Evolutionary conservation across 495 filamentous ascomycete species (phyloP).

Genomic region (Aspergillus indologenus): DNA sequence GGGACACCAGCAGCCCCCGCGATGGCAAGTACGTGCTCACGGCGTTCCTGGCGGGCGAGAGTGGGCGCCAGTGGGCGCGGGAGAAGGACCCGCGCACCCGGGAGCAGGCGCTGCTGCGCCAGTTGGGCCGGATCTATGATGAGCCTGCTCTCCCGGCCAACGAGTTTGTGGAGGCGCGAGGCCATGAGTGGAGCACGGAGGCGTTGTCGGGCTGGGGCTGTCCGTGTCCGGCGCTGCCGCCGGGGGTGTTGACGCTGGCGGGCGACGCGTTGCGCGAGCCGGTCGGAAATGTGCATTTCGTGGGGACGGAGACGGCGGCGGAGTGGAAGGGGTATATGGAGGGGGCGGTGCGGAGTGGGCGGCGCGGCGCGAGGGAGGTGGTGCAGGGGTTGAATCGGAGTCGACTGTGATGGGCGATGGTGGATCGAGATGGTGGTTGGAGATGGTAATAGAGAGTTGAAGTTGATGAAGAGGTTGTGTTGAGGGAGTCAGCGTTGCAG

Average conservation of each 20-base stretch:
- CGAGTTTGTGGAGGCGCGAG: conserved; percentile 19
- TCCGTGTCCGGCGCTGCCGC: conserved; percentile 24
- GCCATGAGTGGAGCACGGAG: conserved; percentile 31
- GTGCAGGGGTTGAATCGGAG: conserved; percentile 7
- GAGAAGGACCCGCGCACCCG: conserved; percentile 14
- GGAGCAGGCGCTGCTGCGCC: conserved; percentile 7
- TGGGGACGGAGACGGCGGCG: conserved; percentile 39
- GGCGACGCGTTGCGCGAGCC: conserved; percentile 21
- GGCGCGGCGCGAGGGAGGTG: conserved; percentile 37
- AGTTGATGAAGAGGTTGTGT: no score
- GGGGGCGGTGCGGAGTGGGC: conserved; percentile 37
- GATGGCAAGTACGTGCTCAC: conserved; percentile 38
- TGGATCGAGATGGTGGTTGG: not conserved
- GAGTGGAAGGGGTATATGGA: conserved; percentile 51
- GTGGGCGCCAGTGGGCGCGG: conserved; percentile 30
- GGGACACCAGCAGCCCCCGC: conserved; percentile 37
- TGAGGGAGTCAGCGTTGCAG: no score
- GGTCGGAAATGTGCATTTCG: conserved; percentile 40
- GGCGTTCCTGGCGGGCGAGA: conserved; percentile 38
- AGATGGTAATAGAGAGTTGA: no score
- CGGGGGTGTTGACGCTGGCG: conserved; percentile 23
- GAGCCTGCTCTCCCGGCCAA: not conserved
- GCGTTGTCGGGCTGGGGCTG: conserved; percentile 22
- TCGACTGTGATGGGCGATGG: not conserved
- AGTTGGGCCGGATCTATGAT: conserved; percentile 12